Conservation (phyloP, 768 basidiomycete genomes). For the Terana coerulea region DNA sequence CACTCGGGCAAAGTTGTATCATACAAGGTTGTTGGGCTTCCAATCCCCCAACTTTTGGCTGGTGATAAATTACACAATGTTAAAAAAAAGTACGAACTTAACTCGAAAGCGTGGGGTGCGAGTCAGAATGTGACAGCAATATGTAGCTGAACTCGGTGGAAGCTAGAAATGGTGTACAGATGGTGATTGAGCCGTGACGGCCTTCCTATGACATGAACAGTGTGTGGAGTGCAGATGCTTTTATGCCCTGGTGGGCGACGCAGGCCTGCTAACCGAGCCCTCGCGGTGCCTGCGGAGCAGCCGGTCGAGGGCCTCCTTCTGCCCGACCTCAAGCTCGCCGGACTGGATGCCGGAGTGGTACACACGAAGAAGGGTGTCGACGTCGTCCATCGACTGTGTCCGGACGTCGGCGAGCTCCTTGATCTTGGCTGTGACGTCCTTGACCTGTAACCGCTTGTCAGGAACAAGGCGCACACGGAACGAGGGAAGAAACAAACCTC, state of each 20-base stretch:
- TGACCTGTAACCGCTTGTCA: slow-evolving; percentile 51
- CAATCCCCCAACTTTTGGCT: no score
- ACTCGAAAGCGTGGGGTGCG: not conserved
- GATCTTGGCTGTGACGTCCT: slow-evolving; percentile 98
- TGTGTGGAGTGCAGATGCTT: not conserved
- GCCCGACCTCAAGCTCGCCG: slow-evolving; percentile 91
- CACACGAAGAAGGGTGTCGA: slow-evolving; percentile 92
- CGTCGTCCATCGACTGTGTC: slow-evolving; percentile 99
- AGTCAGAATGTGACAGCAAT: no score
- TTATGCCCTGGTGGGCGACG: slow-evolving; percentile 10
- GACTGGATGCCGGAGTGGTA: slow-evolving; percentile 93
- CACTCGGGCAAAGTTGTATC: no score
- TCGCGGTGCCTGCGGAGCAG: slow-evolving; percentile 77
- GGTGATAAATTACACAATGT: no score
- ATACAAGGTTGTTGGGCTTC: no score
- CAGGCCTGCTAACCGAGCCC: slow-evolving; percentile 15
- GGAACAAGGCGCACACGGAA: not conserved
- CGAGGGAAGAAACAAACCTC: slow-evolving; percentile 47
- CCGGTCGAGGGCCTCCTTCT: slow-evolving; percentile 86
- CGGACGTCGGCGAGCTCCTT: slow-evolving; percentile 98
- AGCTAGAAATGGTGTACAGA: not conserved
- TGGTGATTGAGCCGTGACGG: not conserved
- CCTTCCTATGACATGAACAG: no score
- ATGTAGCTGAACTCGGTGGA: not conserved
- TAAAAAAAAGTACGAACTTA: no score